Conservation (phyloP, 2,329 filamentous ascomycete genomes). For the Cladophialophora exuberans region DNA sequence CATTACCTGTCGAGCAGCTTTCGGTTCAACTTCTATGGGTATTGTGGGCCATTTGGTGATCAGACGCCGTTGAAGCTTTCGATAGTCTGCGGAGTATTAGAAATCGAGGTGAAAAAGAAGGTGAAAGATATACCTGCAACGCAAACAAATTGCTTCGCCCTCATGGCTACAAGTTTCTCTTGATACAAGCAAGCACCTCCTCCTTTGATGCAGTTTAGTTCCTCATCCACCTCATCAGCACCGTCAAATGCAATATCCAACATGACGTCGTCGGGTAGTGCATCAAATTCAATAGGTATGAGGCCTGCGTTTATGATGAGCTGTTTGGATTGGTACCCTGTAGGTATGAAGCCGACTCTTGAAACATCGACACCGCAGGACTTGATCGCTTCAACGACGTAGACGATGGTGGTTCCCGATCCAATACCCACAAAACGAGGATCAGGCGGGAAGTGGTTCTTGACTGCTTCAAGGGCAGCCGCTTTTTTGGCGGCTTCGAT, state of each 20-base stretch:
- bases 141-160: slow-evolving; percentile 82
- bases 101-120: background rate
- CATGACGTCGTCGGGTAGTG: slow-evolving; percentile 64
- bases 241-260: slow-evolving; percentile 95
- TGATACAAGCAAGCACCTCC: slow-evolving; percentile 97
- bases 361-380: slow-evolving; percentile 49
- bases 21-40: slow-evolving; percentile 90
- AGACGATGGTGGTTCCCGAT: slow-evolving; percentile 67
- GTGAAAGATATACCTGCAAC: slow-evolving; percentile 68
- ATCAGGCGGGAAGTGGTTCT: slow-evolving; percentile 61
- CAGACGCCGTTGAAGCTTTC: slow-evolving; percentile 81
- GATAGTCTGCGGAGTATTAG: slow-evolving; percentile 67
- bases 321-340: slow-evolving; percentile 86
- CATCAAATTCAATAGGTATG: slow-evolving; percentile 75
- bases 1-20: slow-evolving; percentile 78
- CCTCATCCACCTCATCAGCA: slow-evolving; percentile 93
- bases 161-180: slow-evolving; percentile 90
- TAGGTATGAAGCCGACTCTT: slow-evolving; percentile 84
- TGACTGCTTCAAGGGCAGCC: slow-evolving; percentile 61
- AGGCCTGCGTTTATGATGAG: slow-evolving; percentile 81
- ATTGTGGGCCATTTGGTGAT: slow-evolving; percentile 78
- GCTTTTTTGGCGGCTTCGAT: slow-evolving; percentile 64
- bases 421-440: slow-evolving; percentile 66
- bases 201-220: slow-evolving; percentile 96
- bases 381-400: slow-evolving; percentile 68